These are phyloP conservation scores for Citrus inodora DNA, from an alignment of 345 rosid genomes.

Conservation along the genomic window DNA sequence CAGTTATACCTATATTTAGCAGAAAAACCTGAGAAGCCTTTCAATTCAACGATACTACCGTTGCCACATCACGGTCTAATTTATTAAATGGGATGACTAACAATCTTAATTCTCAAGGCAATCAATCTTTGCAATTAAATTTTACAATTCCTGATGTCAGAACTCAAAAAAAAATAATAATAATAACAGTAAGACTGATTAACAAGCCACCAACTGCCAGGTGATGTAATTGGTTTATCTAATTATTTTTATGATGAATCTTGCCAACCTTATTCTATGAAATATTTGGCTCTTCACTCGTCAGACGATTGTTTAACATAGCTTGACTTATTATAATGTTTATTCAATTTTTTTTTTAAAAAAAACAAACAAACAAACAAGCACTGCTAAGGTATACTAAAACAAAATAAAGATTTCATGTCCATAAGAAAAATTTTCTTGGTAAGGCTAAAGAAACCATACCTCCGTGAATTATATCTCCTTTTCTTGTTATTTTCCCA, in stretches of 20 bases:
- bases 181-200: background rate
- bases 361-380: too few relatives aligned
- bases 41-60: background rate
- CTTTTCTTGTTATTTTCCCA: background rate
- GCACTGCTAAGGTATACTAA: background rate
- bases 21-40: background rate
- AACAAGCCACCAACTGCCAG: background rate
- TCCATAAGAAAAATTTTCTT: background rate
- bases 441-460: background rate
- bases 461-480: background rate
- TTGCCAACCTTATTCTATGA: background rate
- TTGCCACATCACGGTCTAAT: too few relatives aligned
- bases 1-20: background rate
- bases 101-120: background rate
- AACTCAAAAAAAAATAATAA: background rate
- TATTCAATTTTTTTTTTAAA: too few relatives aligned
- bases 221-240: background rate
- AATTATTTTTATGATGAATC: background rate
- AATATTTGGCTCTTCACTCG: background rate
- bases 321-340: background rate
- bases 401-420: background rate
- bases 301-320: background rate
- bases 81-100: background rate
- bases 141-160: background rate
- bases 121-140: background rate